Conservation (phyloP, 768 basidiomycete genomes). For the Mycena alexandri region DNA sequence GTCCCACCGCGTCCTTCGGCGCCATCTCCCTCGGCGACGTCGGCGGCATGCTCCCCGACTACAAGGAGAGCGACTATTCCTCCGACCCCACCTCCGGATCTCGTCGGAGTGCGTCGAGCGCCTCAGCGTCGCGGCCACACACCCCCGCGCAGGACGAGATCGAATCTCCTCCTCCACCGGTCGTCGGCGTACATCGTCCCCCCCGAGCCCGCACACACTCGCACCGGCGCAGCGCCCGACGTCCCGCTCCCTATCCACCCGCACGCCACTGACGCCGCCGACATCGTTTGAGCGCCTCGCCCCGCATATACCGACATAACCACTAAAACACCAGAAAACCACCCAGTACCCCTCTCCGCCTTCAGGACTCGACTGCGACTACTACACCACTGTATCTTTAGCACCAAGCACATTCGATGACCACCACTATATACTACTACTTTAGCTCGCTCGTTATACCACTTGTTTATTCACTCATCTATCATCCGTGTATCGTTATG, state of each 20-base stretch:
- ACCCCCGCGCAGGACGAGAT: constrained; percentile 17
- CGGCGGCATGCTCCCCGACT: constrained; percentile 55
- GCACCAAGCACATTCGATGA: too few relatives aligned
- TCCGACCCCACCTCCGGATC: constrained; percentile 47
- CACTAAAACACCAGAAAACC: too few relatives aligned
- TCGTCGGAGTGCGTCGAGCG: background rate
- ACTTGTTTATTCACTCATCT: too few relatives aligned
- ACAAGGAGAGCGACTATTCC: constrained; percentile 40
- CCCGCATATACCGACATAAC: too few relatives aligned
- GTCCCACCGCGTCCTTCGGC: constrained; percentile 4
- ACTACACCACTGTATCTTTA: too few relatives aligned
- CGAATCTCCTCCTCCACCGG: constrained; percentile 46
- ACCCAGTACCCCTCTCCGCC: too few relatives aligned
- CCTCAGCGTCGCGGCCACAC: too few relatives aligned
- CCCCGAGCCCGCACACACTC: constrained; percentile 39
- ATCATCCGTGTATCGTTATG: too few relatives aligned
- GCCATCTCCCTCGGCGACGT: constrained; percentile 51
- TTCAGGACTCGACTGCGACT: too few relatives aligned
- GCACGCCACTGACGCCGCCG: constrained; percentile 18
- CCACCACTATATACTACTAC: too few relatives aligned
- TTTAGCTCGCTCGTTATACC: too few relatives aligned
- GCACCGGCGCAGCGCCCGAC: constrained; percentile 18
- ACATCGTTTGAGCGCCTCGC: constrained; percentile 12
- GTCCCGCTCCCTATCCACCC: too few relatives aligned
- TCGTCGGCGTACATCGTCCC: constrained; percentile 23